Evolutionary conservation across 73 alveolate genomes (phyloP).

Genomic region (Paramecium sexaurelia): DNA sequence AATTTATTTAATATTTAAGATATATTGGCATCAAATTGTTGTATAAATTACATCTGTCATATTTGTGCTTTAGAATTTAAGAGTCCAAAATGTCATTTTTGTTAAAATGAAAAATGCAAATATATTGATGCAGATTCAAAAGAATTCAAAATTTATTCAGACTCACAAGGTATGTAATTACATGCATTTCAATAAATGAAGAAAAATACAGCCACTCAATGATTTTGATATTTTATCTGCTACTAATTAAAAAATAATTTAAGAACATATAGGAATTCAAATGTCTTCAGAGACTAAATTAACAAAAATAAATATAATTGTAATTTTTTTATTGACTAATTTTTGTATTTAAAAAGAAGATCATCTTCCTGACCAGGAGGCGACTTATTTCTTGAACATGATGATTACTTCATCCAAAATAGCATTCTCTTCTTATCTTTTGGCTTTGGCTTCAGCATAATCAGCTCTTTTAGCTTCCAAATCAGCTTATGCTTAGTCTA

Average conservation of each 20-base stretch:
- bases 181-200: background rate
- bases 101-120: background rate
- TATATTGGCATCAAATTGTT: slow-evolving; percentile 28
- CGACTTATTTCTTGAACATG: slow-evolving; percentile 62
- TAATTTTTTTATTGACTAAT: background rate
- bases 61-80: slow-evolving; percentile 22
- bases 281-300: background rate
- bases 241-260: background rate
- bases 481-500: slow-evolving; percentile 55
- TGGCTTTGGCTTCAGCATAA: slow-evolving; percentile 46
- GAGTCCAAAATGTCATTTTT: slow-evolving; percentile 6
- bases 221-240: background rate
- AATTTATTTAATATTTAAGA: background rate
- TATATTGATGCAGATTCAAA: background rate
- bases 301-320: background rate
- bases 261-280: background rate
- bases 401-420: slow-evolving; percentile 49
- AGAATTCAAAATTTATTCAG: background rate
- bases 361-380: slow-evolving; percentile 56
- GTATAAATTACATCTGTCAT: slow-evolving; percentile 35
- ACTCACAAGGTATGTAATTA: slow-evolving; percentile 16
- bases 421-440: slow-evolving; percentile 55
- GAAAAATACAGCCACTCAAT: background rate
- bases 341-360: background rate
- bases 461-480: slow-evolving; percentile 35